Conservation (phyloP, 306 rosid genomes). For the Vigna nakashimae region DNA sequence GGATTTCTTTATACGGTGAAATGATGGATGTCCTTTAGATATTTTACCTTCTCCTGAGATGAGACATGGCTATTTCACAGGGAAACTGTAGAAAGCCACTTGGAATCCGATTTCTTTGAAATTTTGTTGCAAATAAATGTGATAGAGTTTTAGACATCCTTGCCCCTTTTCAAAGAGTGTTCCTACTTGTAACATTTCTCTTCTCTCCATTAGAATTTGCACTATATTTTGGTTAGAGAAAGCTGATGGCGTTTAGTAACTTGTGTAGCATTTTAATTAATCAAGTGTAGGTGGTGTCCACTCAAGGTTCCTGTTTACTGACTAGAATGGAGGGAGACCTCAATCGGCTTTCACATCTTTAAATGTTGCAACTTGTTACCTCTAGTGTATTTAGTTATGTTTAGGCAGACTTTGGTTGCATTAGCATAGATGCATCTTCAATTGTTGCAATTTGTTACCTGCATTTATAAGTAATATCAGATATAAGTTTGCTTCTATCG, state of each 20-base stretch:
- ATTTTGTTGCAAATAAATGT: constrained; percentile 12
- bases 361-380: constrained; percentile 5
- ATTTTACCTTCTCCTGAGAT: background rate
- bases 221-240: constrained; percentile 10
- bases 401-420: constrained; percentile 25
- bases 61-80: background rate
- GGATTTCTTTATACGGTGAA: background rate
- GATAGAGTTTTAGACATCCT: constrained; percentile 9
- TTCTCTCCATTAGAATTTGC: constrained; percentile 4
- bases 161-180: constrained; percentile 18
- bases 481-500: constrained; percentile 27
- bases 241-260: background rate
- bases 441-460: too few species aligned
- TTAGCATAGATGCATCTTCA: constrained; percentile 26
- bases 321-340: background rate
- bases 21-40: constrained; percentile 5
- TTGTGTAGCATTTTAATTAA: constrained; percentile 30
- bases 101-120: background rate
- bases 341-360: background rate
- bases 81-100: constrained; percentile 6
- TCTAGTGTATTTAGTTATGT: background rate
- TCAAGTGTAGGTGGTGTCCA: background rate
- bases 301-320: constrained; percentile 1
- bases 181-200: background rate
- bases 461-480: background rate